Percentiles rank a stretch among this genome's conserved stretches.
Evolutionary conservation across 2,329 filamentous ascomycete species (phyloP).

Genomic region (Sclerotinia nivalis): DNA sequence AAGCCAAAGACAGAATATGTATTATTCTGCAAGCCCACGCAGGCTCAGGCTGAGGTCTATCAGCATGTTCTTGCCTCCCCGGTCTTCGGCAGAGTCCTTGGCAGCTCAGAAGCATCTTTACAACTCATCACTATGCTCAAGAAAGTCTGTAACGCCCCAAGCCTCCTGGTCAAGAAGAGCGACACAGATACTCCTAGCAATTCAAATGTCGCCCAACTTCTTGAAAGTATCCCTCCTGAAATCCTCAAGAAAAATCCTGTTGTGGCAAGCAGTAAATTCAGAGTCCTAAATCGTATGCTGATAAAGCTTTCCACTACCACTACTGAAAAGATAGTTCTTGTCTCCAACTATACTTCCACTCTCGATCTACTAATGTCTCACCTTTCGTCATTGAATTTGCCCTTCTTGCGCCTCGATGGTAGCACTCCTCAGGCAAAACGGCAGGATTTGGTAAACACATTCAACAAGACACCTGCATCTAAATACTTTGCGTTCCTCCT

Average conservation of each 20-base stretch:
- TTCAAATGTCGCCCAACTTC: constrained; percentile 45
- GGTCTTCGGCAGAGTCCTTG: constrained; percentile 61
- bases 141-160: constrained; percentile 73
- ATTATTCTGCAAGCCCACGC: constrained; percentile 85
- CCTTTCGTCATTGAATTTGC: constrained; percentile 59
- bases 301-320: constrained; percentile 61
- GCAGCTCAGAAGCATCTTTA: constrained; percentile 61
- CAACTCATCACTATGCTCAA: constrained; percentile 72
- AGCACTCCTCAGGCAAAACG: constrained; percentile 63
- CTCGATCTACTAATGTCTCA: constrained; percentile 66
- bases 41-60: constrained; percentile 88
- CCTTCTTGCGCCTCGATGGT: constrained; percentile 69
- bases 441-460: constrained; percentile 67
- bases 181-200: constrained; percentile 42
- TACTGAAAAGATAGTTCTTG: constrained; percentile 69
- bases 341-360: constrained; percentile 76
- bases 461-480: constrained; percentile 61
- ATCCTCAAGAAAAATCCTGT: constrained; percentile 55
- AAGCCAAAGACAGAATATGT: constrained; percentile 97
- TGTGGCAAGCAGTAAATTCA: constrained; percentile 64
- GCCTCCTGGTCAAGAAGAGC: constrained; percentile 54
- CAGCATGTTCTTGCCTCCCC: constrained; percentile 64
- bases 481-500: constrained; percentile 68
- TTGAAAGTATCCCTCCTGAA: constrained; percentile 56
- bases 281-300: constrained; percentile 65